phyloP scores from a whole-genome alignment of 179 eudicot genomes.

The Gypsophila paniculata region DNA sequence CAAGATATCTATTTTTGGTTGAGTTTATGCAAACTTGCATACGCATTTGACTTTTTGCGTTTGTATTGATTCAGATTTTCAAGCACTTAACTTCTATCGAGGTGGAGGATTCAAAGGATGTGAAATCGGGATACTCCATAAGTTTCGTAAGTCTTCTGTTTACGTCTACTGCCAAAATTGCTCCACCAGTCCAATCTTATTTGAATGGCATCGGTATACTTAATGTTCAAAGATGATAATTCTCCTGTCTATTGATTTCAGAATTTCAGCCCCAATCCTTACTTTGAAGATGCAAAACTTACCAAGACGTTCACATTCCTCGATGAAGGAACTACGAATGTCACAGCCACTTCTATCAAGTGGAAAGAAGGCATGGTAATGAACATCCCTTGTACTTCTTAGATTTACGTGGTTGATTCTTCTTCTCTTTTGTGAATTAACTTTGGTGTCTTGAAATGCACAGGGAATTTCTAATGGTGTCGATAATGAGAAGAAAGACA shows the following conservation, averaged over 20 bases:
- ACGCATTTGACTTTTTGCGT: neutral
- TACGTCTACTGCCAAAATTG: neutral
- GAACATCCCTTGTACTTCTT: neutral
- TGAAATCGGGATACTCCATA: slow-evolving; percentile 93
- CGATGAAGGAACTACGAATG: slow-evolving; percentile 83
- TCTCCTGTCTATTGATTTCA: slow-evolving; percentile 27
- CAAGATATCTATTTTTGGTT: neutral
- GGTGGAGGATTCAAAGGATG: slow-evolving; percentile 87
- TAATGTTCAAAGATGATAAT: neutral
- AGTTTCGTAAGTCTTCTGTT: slow-evolving; percentile 61
- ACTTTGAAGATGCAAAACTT: slow-evolving; percentile 79
- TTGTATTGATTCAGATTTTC: slow-evolving; percentile 48
- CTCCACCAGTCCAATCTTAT: neutral
- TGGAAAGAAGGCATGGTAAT: slow-evolving; percentile 96
- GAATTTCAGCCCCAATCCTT: slow-evolving; percentile 80
- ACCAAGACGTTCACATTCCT: slow-evolving; percentile 76
- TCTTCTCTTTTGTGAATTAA: neutral
- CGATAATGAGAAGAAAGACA: slow-evolving; percentile 66
- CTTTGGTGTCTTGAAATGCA: slow-evolving; percentile 1
- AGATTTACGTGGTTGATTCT: neutral
- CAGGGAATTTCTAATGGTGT: slow-evolving; percentile 76
- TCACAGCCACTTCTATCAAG: slow-evolving; percentile 71
- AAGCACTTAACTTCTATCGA: slow-evolving; percentile 78
- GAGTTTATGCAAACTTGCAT: neutral
- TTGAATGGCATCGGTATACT: neutral